Evolutionary conservation across 257 asterid genomes (phyloP).

Genomic region (Przewalskia tangutica): DNA sequence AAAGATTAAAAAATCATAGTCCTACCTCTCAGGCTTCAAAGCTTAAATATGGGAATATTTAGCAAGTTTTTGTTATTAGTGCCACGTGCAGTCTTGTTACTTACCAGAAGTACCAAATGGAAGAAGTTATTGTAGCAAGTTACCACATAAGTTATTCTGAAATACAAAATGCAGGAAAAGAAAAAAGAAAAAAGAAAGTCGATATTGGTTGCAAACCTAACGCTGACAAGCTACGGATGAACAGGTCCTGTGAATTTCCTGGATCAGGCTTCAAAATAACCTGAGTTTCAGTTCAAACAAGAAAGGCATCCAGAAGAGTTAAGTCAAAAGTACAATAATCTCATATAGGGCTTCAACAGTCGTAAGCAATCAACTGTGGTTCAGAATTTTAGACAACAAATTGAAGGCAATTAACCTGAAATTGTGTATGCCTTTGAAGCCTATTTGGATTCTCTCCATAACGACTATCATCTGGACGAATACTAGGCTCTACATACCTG

Average conservation of each 20-base stretch:
- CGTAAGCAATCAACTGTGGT: background rate
- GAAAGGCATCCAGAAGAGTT: background rate
- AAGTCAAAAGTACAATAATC: background rate
- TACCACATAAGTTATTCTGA: background rate
- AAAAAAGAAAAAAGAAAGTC: background rate
- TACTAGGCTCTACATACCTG: constrained; percentile 95
- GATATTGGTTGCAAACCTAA: constrained; percentile 42
- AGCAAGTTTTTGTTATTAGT: background rate
- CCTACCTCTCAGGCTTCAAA: background rate
- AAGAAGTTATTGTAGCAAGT: background rate
- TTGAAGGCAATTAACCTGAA: constrained; percentile 48
- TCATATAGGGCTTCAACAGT: background rate
- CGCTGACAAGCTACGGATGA: constrained; percentile 93
- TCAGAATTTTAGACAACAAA: background rate
- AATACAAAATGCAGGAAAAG: background rate
- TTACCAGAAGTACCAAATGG: background rate
- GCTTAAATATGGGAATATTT: background rate
- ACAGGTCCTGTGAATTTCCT: constrained; percentile 93
- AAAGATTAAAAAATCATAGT: background rate
- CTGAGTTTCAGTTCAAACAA: constrained; percentile 39
- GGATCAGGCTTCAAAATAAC: constrained; percentile 99
- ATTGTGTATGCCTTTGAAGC: constrained; percentile 96
- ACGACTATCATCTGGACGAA: constrained; percentile 97
- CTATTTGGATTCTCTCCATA: constrained; percentile 98
- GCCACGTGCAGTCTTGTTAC: background rate